These are phyloP conservation scores for Gillenia trifoliata DNA, from an alignment of 306 rosid species.

Conservation along the genomic window DNA sequence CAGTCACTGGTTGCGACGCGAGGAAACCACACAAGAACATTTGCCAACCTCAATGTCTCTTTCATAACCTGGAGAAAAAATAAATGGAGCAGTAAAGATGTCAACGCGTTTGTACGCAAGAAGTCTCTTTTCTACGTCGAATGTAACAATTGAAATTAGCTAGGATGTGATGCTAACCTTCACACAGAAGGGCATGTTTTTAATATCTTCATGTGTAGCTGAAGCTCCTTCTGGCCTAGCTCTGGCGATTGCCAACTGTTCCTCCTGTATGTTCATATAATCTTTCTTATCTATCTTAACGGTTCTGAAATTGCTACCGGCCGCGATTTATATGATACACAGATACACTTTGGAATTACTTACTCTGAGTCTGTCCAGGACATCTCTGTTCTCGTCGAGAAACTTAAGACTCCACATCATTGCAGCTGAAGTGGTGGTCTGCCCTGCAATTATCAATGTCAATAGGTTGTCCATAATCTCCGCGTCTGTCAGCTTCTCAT, in stretches of 20 bases:
- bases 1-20: constrained; percentile 62
- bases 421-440: constrained; percentile 69
- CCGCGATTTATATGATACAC: neutral
- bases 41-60: constrained; percentile 74
- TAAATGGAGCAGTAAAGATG: neutral
- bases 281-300: neutral
- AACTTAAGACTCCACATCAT: constrained; percentile 82
- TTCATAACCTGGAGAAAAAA: constrained; percentile 47
- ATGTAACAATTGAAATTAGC: too few relatives aligned
- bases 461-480: constrained; percentile 64
- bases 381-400: constrained; percentile 56
- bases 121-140: too few relatives aligned
- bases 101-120: neutral
- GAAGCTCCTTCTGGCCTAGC: constrained; percentile 46
- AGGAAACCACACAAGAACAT: constrained; percentile 68
- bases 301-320: neutral
- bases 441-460: constrained; percentile 65
- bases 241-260: constrained; percentile 48
- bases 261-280: constrained; percentile 36
- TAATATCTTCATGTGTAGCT: constrained; percentile 51
- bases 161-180: constrained; percentile 37
- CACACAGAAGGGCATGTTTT: constrained; percentile 49
- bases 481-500: constrained; percentile 57
- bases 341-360: constrained; percentile 14
- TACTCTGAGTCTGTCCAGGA: constrained; percentile 53